Conservation (phyloP, 306 rosid genomes). For the Citrullus colocynthis region DNA sequence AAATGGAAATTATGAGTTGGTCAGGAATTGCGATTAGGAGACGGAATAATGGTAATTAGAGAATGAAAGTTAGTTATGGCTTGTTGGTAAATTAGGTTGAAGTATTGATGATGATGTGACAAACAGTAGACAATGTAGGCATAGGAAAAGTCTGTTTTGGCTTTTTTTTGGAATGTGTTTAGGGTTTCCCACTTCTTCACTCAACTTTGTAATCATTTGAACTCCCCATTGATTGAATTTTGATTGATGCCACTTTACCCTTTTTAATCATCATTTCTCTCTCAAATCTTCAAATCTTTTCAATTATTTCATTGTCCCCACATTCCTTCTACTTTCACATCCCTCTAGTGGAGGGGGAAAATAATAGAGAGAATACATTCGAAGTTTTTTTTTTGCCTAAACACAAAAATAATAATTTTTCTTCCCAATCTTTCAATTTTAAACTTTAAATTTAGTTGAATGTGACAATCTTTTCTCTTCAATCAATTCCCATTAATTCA, state of each 20-base stretch:
- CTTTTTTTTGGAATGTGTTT: not conserved
- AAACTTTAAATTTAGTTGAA: too few species aligned
- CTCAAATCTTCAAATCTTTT: not conserved
- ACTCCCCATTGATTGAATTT: not conserved
- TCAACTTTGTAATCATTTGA: not conserved
- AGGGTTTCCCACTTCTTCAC: slow-evolving; percentile 4
- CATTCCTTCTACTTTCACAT: not conserved
- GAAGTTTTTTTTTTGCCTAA: too few species aligned
- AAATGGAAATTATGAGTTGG: too few species aligned
- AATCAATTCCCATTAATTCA: too few species aligned
- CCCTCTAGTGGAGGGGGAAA: not conserved
- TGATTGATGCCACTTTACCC: not conserved
- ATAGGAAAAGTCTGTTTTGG: not conserved
- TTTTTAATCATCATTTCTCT: not conserved
- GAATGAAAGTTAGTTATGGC: too few species aligned
- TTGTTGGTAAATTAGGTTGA: not conserved
- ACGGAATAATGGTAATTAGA: too few species aligned
- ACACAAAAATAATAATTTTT: too few species aligned
- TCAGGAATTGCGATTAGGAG: too few species aligned
- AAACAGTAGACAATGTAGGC: not conserved
- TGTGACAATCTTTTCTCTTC: too few species aligned
- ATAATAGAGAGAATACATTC: too few species aligned
- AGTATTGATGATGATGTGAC: not conserved
- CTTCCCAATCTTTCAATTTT: too few species aligned
- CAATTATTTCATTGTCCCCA: not conserved